Percentiles rank a stretch among this genome's conserved stretches.
Conservation (phyloP, 2,329 filamentous ascomycete species). For the Arthroderma uncinatum region DNA sequence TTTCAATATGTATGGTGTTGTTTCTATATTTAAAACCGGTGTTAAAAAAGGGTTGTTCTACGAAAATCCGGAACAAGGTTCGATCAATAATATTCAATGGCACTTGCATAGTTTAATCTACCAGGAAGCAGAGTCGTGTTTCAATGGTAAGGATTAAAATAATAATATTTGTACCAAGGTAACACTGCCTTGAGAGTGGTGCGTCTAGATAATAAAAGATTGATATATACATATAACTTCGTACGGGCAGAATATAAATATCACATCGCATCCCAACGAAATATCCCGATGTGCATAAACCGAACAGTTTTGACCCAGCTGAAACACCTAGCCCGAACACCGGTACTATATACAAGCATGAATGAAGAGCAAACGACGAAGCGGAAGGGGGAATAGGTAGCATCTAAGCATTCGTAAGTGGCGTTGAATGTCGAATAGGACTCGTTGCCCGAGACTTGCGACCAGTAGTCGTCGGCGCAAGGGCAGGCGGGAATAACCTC, state of each 20-base stretch:
- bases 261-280: neutral
- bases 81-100: neutral
- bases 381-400: neutral
- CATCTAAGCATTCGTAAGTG: neutral
- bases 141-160: no score
- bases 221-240: neutral
- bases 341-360: neutral
- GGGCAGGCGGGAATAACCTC: conserved; percentile 49
- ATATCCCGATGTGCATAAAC: neutral
- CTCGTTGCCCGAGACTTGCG: conserved; percentile 36
- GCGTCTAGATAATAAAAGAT: neutral
- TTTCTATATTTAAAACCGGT: neutral
- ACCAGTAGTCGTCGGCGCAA: conserved; percentile 39
- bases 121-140: neutral
- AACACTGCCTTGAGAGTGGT: neutral
- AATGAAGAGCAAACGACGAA: neutral
- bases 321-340: neutral
- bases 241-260: neutral
- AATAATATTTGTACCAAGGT: no score
- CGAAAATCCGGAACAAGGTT: neutral
- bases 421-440: conserved; percentile 31
- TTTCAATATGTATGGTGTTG: neutral
- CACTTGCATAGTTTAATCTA: neutral
- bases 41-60: neutral
- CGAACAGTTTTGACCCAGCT: neutral